Evolutionary conservation across 495 filamentous ascomycete species (phyloP).

Genomic region (Talaromyces proteolyticus): DNA sequence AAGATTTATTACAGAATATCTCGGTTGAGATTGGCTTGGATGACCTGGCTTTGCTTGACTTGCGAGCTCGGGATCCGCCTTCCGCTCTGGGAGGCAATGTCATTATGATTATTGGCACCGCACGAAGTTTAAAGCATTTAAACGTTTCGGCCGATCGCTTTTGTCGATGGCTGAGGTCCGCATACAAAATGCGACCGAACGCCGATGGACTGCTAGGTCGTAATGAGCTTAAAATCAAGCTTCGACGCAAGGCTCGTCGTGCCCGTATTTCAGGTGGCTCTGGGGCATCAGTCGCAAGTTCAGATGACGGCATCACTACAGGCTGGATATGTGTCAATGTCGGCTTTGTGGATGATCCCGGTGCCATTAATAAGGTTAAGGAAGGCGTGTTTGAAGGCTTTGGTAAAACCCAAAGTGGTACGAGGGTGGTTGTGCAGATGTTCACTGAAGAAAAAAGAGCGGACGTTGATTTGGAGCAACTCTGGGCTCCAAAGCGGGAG

Average conservation of each 20-base stretch:
- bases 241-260: conserved; percentile 71
- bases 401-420: conserved; percentile 49
- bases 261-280: conserved; percentile 65
- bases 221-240: conserved; percentile 83
- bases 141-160: conserved; percentile 87
- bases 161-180: conserved; percentile 75
- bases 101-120: conserved; percentile 90
- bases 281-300: conserved; percentile 38
- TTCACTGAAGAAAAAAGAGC: conserved; percentile 79
- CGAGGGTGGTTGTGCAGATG: conserved; percentile 81
- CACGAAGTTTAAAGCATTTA: conserved; percentile 86
- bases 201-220: conserved; percentile 87
- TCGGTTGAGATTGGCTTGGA: conserved; percentile 81
- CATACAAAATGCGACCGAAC: conserved; percentile 61
- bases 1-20: conserved; percentile 67
- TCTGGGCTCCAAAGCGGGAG: conserved; percentile 61
- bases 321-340: conserved; percentile 96
- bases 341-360: conserved; percentile 50
- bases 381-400: conserved; percentile 63
- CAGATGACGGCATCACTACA: conserved; percentile 79
- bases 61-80: conserved; percentile 77
- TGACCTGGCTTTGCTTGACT: conserved; percentile 68
- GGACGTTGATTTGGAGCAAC: conserved; percentile 74
- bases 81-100: conserved; percentile 81
- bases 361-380: conserved; percentile 23